phyloP scores from a whole-genome alignment of 495 filamentous ascomycete genomes.

The Penicillium ochrochloron region DNA sequence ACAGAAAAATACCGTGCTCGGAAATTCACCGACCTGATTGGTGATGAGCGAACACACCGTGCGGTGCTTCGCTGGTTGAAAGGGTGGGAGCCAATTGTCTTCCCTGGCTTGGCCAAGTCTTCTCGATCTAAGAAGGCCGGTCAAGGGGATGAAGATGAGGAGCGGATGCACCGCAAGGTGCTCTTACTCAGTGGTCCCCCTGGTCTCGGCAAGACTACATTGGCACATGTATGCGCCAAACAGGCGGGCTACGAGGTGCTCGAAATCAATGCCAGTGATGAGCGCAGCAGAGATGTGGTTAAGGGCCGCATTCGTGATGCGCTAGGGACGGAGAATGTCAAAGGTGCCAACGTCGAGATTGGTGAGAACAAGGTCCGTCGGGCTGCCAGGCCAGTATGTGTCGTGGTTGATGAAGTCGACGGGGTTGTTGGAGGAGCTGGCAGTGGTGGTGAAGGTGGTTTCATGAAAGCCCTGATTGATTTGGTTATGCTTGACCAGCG shows the following conservation, averaged over 20 bases:
- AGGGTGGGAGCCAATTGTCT: conserved; percentile 90
- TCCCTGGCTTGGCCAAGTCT: conserved; percentile 68
- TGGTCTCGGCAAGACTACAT: conserved; percentile 91
- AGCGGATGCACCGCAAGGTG: conserved; percentile 79
- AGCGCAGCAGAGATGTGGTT: conserved; percentile 94
- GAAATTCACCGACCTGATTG: conserved; percentile 89
- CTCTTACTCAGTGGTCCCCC: conserved; percentile 88
- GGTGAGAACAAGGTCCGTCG: conserved; percentile 66
- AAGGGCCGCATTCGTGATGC: conserved; percentile 87
- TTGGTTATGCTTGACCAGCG: conserved; percentile 83
- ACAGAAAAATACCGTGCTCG: conserved; percentile 90
- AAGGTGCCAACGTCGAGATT: conserved; percentile 71
- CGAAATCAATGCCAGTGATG: conserved; percentile 95
- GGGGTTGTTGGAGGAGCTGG: conserved; percentile 83
- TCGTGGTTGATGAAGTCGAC: conserved; percentile 96
- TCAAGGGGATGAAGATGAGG: conserved; percentile 59
- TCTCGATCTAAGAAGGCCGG: conserved; percentile 47
- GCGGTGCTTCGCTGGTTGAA: conserved; percentile 93
- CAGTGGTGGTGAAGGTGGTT: conserved; percentile 76
- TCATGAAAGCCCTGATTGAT: conserved; percentile 93
- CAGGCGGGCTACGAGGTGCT: conserved; percentile 96
- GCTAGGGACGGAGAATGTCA: conserved; percentile 89
- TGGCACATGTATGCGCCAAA: conserved; percentile 92
- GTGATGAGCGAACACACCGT: conserved; percentile 92
- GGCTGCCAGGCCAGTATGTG: conserved; percentile 84